Evolutionary conservation across 495 filamentous ascomycete genomes (phyloP).

Genomic region (Aspergillus steynii): DNA sequence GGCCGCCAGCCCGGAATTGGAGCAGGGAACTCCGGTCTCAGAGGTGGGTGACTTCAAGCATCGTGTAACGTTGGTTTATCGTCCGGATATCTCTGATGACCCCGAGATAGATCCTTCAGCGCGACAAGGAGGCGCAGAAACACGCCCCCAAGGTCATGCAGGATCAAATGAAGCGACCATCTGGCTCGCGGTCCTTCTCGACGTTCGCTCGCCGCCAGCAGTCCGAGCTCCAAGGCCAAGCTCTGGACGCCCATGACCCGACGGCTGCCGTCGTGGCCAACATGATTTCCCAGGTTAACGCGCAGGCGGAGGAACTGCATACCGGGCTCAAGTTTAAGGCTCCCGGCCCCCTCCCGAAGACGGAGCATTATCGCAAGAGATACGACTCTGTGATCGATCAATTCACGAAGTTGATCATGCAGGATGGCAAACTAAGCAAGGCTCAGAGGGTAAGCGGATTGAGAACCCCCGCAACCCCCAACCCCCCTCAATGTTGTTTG

Average conservation of each 20-base stretch:
- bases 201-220: conserved; percentile 48
- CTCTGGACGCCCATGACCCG: conserved; percentile 21
- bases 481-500: no score
- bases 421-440: conserved; percentile 77
- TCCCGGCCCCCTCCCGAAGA: conserved; percentile 63
- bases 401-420: conserved; percentile 88
- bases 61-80: not conserved
- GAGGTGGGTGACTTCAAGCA: conserved; percentile 50
- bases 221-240: conserved; percentile 25
- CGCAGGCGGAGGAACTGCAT: conserved; percentile 29
- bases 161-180: conserved; percentile 49
- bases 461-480: no score
- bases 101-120: conserved; percentile 59
- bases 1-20: conserved; percentile 58
- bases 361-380: conserved; percentile 66
- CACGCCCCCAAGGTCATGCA: conserved; percentile 70
- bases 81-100: not conserved
- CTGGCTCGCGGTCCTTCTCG: conserved; percentile 58
- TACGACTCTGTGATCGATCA: conserved; percentile 82
- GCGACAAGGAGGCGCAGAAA: conserved; percentile 60
- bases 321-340: conserved; percentile 72
- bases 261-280: conserved; percentile 37
- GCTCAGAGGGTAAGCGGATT: conserved; percentile 70
- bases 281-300: conserved; percentile 40
- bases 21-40: conserved; percentile 64